These are phyloP conservation scores for Pseudovirgaria hyperparasitica DNA, from an alignment of 2,329 filamentous ascomycete species.

Conservation along the genomic window DNA sequence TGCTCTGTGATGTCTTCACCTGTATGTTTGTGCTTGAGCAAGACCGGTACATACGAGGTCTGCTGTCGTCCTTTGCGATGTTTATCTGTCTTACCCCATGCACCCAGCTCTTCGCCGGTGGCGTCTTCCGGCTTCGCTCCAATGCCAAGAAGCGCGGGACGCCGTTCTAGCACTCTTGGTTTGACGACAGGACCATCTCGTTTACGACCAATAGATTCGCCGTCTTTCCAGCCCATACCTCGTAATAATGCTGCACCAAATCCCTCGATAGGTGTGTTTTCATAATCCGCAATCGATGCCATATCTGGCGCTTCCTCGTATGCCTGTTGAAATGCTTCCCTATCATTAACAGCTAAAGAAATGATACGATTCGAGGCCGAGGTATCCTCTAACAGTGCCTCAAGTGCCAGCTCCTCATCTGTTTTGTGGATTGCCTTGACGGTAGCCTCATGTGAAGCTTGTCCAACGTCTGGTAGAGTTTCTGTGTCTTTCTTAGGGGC, in stretches of 20 bases:
- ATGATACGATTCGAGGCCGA: slow-evolving; percentile 25
- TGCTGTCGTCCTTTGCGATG: slow-evolving; percentile 35
- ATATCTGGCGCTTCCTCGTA: slow-evolving; percentile 59
- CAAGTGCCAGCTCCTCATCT: slow-evolving; percentile 44
- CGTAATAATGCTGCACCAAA: slow-evolving; percentile 83
- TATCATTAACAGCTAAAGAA: slow-evolving; percentile 38
- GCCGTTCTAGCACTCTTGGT: slow-evolving; percentile 51
- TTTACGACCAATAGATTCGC: slow-evolving; percentile 42
- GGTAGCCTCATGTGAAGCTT: slow-evolving; percentile 4
- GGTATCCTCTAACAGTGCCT: slow-evolving; percentile 30
- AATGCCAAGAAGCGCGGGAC: slow-evolving; percentile 73
- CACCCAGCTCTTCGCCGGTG: slow-evolving; percentile 57
- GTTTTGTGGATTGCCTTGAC: slow-evolving; percentile 23
- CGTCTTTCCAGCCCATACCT: slow-evolving; percentile 89
- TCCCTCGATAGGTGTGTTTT: slow-evolving; percentile 80
- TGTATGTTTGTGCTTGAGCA: slow-evolving; percentile 48
- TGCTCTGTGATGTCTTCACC: slow-evolving; percentile 51
- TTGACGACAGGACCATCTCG: slow-evolving; percentile 33
- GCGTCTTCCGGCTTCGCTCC: slow-evolving; percentile 68
- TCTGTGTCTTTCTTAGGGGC: no score
- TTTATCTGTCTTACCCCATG: slow-evolving; percentile 44
- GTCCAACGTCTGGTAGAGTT: no score
- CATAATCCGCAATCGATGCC: slow-evolving; percentile 72
- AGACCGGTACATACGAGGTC: slow-evolving; percentile 46
- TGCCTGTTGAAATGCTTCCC: slow-evolving; percentile 58